Evolutionary conservation across 352 stramenopile species (phyloP).

Genomic region (Phytophthora cactorum): DNA sequence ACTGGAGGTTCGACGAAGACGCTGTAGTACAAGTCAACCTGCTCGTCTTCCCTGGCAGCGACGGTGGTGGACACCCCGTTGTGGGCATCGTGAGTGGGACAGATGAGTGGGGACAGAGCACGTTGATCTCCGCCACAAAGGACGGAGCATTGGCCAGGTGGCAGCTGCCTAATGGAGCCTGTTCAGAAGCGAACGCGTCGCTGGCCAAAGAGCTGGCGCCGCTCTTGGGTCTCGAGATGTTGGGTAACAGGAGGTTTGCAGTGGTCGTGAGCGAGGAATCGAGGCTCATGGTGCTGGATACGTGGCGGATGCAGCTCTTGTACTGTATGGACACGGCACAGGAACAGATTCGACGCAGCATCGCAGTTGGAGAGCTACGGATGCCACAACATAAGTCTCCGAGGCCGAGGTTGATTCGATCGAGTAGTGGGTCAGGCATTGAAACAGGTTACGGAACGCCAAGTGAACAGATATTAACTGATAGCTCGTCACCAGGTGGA

Average conservation of each 20-base stretch:
- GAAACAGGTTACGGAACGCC: slow-evolving; percentile 8
- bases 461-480: slow-evolving; percentile 1
- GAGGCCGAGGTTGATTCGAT: slow-evolving; percentile 23
- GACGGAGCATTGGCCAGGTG: slow-evolving; percentile 66
- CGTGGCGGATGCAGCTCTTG: slow-evolving; percentile 73
- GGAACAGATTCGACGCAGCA: slow-evolving; percentile 78
- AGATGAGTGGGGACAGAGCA: slow-evolving; percentile 83
- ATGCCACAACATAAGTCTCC: slow-evolving; percentile 30
- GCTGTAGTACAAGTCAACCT: slow-evolving; percentile 71
- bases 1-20: slow-evolving; percentile 74
- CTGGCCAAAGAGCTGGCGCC: slow-evolving; percentile 68
- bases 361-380: slow-evolving; percentile 65
- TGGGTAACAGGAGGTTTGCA: slow-evolving; percentile 73
- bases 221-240: slow-evolving; percentile 73
- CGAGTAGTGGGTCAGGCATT: slow-evolving; percentile 28
- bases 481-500: neutral
- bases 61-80: slow-evolving; percentile 36
- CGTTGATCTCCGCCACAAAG: slow-evolving; percentile 62
- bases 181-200: slow-evolving; percentile 53
- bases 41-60: slow-evolving; percentile 48
- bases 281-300: slow-evolving; percentile 81
- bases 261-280: slow-evolving; percentile 76
- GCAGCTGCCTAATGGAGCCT: slow-evolving; percentile 73
- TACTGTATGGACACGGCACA: slow-evolving; percentile 82
- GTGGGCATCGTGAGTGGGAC: slow-evolving; percentile 70